Evolutionary conservation across 768 basidiomycete species (phyloP).

Genomic region (Tulasnella sp.): DNA sequence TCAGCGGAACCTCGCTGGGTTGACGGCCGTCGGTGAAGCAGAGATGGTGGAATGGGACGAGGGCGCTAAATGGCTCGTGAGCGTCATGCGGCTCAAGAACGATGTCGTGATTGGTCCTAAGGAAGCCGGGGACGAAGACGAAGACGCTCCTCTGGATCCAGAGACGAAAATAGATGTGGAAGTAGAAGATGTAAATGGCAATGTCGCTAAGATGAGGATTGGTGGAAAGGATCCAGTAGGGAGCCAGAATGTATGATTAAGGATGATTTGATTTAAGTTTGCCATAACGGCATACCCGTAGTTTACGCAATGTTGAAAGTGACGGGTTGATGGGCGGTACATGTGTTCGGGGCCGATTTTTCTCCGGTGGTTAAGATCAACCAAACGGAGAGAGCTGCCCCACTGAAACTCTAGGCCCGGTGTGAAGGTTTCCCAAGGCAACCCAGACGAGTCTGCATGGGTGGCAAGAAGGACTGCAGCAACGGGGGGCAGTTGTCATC

Average conservation of each 20-base stretch:
- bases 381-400: too few species aligned
- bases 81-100: constrained; percentile 64
- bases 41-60: constrained; percentile 75
- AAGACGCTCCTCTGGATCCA: constrained; percentile 30
- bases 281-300: too few species aligned
- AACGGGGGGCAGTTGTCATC: too few species aligned
- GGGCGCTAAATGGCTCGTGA: constrained; percentile 71
- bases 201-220: neutral
- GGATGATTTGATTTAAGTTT: too few species aligned
- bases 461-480: too few species aligned
- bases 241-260: too few species aligned
- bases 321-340: neutral
- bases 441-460: too few species aligned
- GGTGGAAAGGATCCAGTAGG: neutral
- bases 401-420: too few species aligned
- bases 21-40: constrained; percentile 71
- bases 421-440: too few species aligned
- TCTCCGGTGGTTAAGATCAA: too few species aligned
- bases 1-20: constrained; percentile 60
- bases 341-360: neutral
- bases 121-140: constrained; percentile 26
- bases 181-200: neutral
- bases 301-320: too few species aligned
- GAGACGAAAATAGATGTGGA: neutral
- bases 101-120: constrained; percentile 23